These are phyloP conservation scores for Alternaria incomplexa DNA, from an alignment of 2,329 filamentous ascomycete species.

Conservation along the genomic window DNA sequence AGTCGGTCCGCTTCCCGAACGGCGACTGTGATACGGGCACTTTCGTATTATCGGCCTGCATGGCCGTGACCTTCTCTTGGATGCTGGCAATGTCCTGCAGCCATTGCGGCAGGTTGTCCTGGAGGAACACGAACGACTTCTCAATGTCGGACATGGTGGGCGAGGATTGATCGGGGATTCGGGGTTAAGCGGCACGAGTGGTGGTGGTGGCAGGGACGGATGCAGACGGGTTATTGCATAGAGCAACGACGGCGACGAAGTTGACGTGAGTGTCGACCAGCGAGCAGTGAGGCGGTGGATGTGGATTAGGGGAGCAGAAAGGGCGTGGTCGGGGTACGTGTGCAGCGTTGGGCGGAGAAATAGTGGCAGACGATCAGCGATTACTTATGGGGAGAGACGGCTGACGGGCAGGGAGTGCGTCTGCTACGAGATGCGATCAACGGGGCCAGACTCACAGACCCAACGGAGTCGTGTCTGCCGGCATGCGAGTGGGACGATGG, in stretches of 20 bases:
- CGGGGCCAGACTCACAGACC: slow-evolving; percentile 23
- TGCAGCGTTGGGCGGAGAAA: slow-evolving; percentile 5
- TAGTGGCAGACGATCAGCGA: slow-evolving; percentile 13
- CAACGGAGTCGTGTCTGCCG: slow-evolving; percentile 22
- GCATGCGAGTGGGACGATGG: slow-evolving; percentile 32
- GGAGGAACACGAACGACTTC: slow-evolving; percentile 46
- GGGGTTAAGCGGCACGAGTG: not conserved
- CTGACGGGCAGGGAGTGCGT: slow-evolving; percentile 30
- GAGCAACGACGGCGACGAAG: not conserved
- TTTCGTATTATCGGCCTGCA: slow-evolving; percentile 43
- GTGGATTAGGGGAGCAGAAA: not conserved
- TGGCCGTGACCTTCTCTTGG: slow-evolving; percentile 40
- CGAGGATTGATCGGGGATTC: not conserved
- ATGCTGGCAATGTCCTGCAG: slow-evolving; percentile 40
- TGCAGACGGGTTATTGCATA: slow-evolving; percentile 6
- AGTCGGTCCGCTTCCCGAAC: slow-evolving; percentile 42
- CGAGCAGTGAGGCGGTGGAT: slow-evolving; percentile 11
- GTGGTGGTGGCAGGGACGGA: slow-evolving; percentile 1
- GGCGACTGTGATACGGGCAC: slow-evolving; percentile 35
- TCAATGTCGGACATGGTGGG: slow-evolving; percentile 47
- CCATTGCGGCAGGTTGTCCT: slow-evolving; percentile 49
- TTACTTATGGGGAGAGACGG: slow-evolving; percentile 33
- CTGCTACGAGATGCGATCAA: slow-evolving; percentile 36
- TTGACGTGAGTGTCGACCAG: slow-evolving; percentile 15
- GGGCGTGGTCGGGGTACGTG: not conserved